Base-by-base conservation (phyloP, 345 rosid species). In the Hirschfeldia incana region DNA sequence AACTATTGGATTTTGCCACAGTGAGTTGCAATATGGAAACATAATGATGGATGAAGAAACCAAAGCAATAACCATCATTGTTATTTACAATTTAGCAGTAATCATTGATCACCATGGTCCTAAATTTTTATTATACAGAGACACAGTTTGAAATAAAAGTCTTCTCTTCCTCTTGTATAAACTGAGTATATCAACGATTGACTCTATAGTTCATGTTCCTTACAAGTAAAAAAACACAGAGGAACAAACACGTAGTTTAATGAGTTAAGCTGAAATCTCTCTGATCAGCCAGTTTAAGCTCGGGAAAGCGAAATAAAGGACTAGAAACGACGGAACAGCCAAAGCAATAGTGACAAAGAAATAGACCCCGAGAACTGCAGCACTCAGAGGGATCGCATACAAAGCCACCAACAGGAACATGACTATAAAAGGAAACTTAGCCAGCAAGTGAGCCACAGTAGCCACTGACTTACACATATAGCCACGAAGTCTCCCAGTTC, bases 241-340 rank as follows among this genome's bases (percentile, higher is more conserved):
- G 68, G 70, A 68, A 73, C 27, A 33, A 79, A 36, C 29, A 67
- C 11, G 68, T 37, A 68, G 51, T 63, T 53, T 32, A 79, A 16
- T 27, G 53, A 46, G 17, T 81, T 76, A 87, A 11, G 86, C 83
- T 72, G 87, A 12, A 59, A 89, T 88, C 86, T 89, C 93, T 80
- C 91, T 86, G 46, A 89, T 82, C 83, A 88, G 81, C 93, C 93
- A 89, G 81, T 87, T 90, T 82, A 91, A 76, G 81, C 86, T 80
- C 11, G 87, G 89, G 16, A 85, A 83, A 51, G 92, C 85, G 36
- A 87, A 89, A 84, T 85, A 89, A 7, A 89, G 82, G 28, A 91
- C 78, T 53, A 87, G 82, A 78, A 87, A 86, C 42, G 91, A 89
- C n/a, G 97, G 93, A 49, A 87, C 76, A 59, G 89, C 92, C 78